phyloP scores from a whole-genome alignment of 2,329 filamentous ascomycete genomes.

The Colletotrichum spinosum region DNA sequence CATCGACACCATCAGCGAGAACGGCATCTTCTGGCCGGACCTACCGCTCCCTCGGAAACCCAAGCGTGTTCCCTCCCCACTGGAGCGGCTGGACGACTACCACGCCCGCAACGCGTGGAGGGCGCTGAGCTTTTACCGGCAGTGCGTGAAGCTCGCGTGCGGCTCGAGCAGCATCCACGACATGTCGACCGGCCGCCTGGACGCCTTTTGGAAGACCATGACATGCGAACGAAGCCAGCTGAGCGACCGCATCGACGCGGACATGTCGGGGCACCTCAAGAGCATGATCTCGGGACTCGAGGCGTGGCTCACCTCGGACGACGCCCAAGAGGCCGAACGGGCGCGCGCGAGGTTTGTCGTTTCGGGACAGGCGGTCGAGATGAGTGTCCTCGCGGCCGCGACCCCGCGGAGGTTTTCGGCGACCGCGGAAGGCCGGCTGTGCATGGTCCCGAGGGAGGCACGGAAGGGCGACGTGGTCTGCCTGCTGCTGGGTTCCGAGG shows the following conservation, averaged over 20 bases:
- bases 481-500: slow-evolving; percentile 13
- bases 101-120: background rate
- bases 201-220: slow-evolving; percentile 14
- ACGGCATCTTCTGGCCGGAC: slow-evolving; percentile 1
- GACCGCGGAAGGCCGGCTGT: slow-evolving; percentile 1
- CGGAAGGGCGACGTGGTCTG: slow-evolving; percentile 5
- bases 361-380: background rate
- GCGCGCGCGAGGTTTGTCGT: background rate
- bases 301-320: background rate
- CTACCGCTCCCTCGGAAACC: slow-evolving; percentile 2
- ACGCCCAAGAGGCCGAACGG: slow-evolving; percentile 5
- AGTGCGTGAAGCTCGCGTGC: slow-evolving; percentile 10
- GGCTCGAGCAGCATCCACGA: slow-evolving; percentile 13
- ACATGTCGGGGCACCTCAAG: slow-evolving; percentile 10
- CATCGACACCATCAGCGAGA: slow-evolving; percentile 10
- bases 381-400: slow-evolving; percentile 2
- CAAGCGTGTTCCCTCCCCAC: background rate
- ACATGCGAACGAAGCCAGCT: slow-evolving; percentile 22
- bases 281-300: slow-evolving; percentile 5
- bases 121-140: slow-evolving; percentile 2
- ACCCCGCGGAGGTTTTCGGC: slow-evolving; percentile 4
- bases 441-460: slow-evolving; percentile 6
- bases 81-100: background rate
- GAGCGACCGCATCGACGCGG: slow-evolving; percentile 22
- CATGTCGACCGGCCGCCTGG: slow-evolving; percentile 1